These are phyloP conservation scores for Artemisia argyi DNA, from an alignment of 129 eudicot species.

Conservation along the genomic window DNA sequence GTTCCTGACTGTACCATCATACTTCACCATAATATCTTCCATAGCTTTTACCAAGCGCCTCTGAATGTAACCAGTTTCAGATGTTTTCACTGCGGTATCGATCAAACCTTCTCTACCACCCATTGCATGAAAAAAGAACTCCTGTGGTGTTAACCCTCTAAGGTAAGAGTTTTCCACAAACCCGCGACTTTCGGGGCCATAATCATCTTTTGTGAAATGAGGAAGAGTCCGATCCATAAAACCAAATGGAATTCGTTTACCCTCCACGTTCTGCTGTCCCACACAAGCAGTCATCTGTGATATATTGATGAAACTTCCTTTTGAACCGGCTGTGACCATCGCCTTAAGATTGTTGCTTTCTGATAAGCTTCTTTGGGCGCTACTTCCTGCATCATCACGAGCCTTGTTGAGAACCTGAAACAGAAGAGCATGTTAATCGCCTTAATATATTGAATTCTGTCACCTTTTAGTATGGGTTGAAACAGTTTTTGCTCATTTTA, in stretches of 20 bases:
- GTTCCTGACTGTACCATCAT: constrained; percentile 94
- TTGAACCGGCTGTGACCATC: constrained; percentile 98
- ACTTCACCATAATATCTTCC: constrained; percentile 99
- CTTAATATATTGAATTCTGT: not conserved
- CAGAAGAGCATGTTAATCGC: not conserved
- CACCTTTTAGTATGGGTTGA: no score
- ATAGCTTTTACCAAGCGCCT: constrained; percentile 91
- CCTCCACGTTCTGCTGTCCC: constrained; percentile 99
- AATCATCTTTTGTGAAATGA: constrained; percentile 91
- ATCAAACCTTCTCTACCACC: constrained; percentile 99
- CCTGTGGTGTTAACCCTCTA: constrained; percentile 93
- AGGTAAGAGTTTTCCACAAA: constrained; percentile 95
- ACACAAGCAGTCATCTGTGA: constrained; percentile 99
- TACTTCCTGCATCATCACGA: constrained; percentile 71
- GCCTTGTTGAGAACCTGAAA: constrained; percentile 50
- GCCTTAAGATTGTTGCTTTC: constrained; percentile 85
- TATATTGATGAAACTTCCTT: constrained; percentile 95
- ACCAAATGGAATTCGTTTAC: constrained; percentile 92
- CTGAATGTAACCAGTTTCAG: constrained; percentile 96
- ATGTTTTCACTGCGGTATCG: constrained; percentile 96
- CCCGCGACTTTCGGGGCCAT: constrained; percentile 98
- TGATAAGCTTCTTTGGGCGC: constrained; percentile 84
- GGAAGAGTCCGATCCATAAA: constrained; percentile 89
- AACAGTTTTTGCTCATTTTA: no score
- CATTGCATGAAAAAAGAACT: constrained; percentile 98